Percentiles rank a stretch among this genome's conserved stretches.
phyloP scores from a whole-genome alignment of 140 eudicot species.

The Anethum foeniculum region DNA sequence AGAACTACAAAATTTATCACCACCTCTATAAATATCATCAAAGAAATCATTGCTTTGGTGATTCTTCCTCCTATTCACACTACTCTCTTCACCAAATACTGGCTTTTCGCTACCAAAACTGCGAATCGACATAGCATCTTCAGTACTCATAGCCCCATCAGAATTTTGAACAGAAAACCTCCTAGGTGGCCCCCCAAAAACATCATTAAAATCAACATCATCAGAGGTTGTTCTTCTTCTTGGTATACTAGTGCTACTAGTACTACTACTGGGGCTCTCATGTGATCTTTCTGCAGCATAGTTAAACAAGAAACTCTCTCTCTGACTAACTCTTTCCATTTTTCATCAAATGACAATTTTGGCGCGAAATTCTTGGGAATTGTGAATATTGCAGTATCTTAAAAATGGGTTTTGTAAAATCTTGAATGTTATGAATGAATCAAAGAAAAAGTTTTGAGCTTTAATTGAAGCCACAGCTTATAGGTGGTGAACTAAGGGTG shows the following conservation, averaged over 20 bases:
- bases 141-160: constrained; percentile 28
- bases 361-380: constrained; percentile 7
- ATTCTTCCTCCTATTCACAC: constrained; percentile 29
- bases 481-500: neutral
- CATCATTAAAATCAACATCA: constrained; percentile 79
- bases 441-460: neutral
- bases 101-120: constrained; percentile 44
- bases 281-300: constrained; percentile 28
- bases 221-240: constrained; percentile 25
- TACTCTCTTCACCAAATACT: constrained; percentile 62
- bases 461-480: neutral
- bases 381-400: neutral
- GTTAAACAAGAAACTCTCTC: constrained; percentile 25
- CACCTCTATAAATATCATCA: constrained; percentile 72
- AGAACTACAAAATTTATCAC: constrained; percentile 38
- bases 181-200: constrained; percentile 96
- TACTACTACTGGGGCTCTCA: constrained; percentile 26
- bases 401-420: neutral
- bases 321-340: constrained; percentile 35
- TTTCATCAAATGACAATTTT: neutral
- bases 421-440: neutral
- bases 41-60: constrained; percentile 47
- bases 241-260: neutral
- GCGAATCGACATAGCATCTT: constrained; percentile 9
- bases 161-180: constrained; percentile 47